Base-by-base conservation (phyloP, 352 stramenopile genomes). In the Phytophthora ramorum region DNA sequence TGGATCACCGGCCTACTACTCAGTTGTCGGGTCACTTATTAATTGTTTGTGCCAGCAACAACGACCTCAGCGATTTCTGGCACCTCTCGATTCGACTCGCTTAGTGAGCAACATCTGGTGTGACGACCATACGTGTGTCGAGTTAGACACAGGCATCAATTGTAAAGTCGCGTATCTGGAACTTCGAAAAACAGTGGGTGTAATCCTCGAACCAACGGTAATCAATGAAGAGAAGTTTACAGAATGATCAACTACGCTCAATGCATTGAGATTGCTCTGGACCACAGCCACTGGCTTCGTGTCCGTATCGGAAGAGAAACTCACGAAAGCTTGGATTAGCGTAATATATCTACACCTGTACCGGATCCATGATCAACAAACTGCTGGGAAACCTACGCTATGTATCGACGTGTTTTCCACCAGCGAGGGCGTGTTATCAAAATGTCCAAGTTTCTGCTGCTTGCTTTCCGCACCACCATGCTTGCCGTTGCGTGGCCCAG, bases 151-250 rank as follows among this genome's bases (percentile, higher is more conserved):
- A 2, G 20, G 43, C 28, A 53, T n/a, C 2, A 3, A 32, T 2
- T 62, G 54, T 16, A 1, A 40, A 3, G 43, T 48, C 4, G 54
- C 43, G 1, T 54, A 62, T 8, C 20, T 53, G 1, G 41, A 30
- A 4, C n/a, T 60, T 2, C 20, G 51, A 9, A 16, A 19, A n/a
- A 37, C 51, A 0, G 51, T 60, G 52, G 12, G 9, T 44, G 17
- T 10, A 19, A 10, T 41, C 2, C 35, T 41, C 7, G 14, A 10
- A 16, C 35, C 35, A 3, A 41, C 7, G 2, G 28, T 7, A 6
- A 30, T 60, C 19, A 60, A 60, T n/a, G 38, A 60, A 30, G 13
- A 50, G 0, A 62, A 57, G 32, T 51, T 67, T 38, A 68, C 60
- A 3, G 9, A 20, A 0, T 68, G 51, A 44, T 38, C 7, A 6